phyloP scores from a whole-genome alignment of 176 grass and related monocot species.

The Bromus sterilis region DNA sequence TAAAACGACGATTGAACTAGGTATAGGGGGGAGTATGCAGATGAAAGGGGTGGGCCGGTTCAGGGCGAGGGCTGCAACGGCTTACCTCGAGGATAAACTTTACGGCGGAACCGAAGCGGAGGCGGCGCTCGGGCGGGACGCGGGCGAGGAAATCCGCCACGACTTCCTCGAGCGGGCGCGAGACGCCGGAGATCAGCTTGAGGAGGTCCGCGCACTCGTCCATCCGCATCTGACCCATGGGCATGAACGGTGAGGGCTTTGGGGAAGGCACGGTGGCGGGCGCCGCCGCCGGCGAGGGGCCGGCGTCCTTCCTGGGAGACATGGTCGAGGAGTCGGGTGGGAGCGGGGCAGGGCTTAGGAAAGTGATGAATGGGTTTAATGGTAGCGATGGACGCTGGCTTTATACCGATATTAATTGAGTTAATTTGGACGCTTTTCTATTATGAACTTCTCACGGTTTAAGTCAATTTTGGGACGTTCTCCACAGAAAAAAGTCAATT shows the following conservation, averaged over 20 bases:
- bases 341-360: neutral
- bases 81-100: conserved; percentile 58
- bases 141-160: conserved; percentile 53
- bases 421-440: too few relatives aligned
- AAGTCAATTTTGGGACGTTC: too few relatives aligned
- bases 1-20: conserved; percentile 2
- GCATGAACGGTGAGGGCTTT: neutral
- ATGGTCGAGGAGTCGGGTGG: conserved; percentile 5
- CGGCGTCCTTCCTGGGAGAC: conserved; percentile 10
- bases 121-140: conserved; percentile 51
- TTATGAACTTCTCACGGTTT: too few relatives aligned
- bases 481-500: too few relatives aligned
- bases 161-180: conserved; percentile 58
- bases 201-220: conserved; percentile 53
- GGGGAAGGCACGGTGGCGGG: neutral
- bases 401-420: neutral
- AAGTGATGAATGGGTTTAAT: conserved; percentile 15
- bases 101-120: conserved; percentile 56
- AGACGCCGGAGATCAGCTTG: conserved; percentile 39
- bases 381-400: neutral
- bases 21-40: neutral
- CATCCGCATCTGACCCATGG: conserved; percentile 22
- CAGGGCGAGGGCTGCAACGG: neutral
- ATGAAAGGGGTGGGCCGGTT: neutral
- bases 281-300: neutral